Evolutionary conservation across 2,329 filamentous ascomycete species (phyloP).

Genomic region (Hypoxylon sp.): DNA sequence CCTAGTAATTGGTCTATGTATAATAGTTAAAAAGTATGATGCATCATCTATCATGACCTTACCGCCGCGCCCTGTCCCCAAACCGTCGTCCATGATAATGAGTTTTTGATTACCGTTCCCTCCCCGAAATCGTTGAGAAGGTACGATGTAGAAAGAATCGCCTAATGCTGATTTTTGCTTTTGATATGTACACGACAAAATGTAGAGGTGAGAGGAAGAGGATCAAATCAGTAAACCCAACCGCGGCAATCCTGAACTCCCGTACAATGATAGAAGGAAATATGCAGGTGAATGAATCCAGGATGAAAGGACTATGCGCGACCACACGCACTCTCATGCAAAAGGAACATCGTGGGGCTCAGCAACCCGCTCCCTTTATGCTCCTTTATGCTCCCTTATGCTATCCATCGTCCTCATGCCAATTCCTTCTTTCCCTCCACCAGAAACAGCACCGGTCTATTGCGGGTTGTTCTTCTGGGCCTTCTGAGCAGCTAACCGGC

Average conservation of each 20-base stretch:
- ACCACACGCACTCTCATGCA: neutral
- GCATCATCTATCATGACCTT: constrained; percentile 29
- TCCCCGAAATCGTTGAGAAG: neutral
- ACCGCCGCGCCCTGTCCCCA: constrained; percentile 1
- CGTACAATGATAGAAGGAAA: constrained; percentile 29
- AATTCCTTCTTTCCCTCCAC: neutral
- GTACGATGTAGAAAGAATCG: constrained; percentile 1
- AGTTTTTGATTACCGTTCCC: constrained; percentile 4
- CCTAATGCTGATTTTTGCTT: constrained; percentile 15
- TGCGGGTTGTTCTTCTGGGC: constrained; percentile 48
- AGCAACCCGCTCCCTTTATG: constrained; percentile 37
- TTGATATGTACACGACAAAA: too few relatives aligned
- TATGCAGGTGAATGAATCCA: constrained; percentile 21
- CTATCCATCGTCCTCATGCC: constrained; percentile 21
- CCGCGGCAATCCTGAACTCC: constrained; percentile 22
- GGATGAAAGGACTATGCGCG: neutral
- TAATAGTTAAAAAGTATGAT: constrained; percentile 37
- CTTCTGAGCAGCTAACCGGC: constrained; percentile 61
- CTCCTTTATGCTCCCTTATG: too few relatives aligned
- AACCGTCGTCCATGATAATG: neutral
- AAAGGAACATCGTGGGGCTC: neutral
- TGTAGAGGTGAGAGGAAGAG: constrained; percentile 12
- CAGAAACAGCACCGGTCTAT: constrained; percentile 4
- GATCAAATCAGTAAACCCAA: constrained; percentile 12
- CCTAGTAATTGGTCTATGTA: constrained; percentile 32